Percentiles rank a stretch among this genome's conserved stretches.
phyloP scores from a whole-genome alignment of 805 yeast species.

The Metschnikowia cubensis region DNA sequence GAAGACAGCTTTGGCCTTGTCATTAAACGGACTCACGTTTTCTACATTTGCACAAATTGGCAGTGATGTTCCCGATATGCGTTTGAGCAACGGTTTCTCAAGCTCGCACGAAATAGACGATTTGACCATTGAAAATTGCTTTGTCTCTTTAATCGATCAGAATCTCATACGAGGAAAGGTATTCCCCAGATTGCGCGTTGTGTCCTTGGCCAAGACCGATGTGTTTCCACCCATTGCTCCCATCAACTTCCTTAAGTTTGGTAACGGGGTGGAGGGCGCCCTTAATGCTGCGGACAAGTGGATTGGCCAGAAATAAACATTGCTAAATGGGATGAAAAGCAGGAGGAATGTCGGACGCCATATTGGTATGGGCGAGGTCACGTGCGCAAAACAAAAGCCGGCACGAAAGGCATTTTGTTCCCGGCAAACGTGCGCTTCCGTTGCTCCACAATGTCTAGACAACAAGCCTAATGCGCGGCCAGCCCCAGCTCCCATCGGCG shows the following conservation, averaged over 20 bases:
- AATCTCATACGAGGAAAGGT: constrained; percentile 52
- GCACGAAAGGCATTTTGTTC: neutral
- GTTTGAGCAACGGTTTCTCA: neutral
- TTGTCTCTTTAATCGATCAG: constrained; percentile 50
- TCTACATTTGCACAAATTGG: constrained; percentile 7
- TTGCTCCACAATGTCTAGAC: neutral
- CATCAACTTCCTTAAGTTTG: constrained; percentile 19
- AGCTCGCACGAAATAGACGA: constrained; percentile 26
- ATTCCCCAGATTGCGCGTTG: constrained; percentile 35
- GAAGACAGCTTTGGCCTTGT: constrained; percentile 18
- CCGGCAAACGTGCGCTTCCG: neutral
- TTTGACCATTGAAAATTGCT: constrained; percentile 44
- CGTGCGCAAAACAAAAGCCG: neutral
- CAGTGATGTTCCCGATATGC: neutral
- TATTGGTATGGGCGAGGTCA: neutral
- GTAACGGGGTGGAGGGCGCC: constrained; percentile 14
- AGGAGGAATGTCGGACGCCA: neutral
- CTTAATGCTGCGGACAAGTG: constrained; percentile 14
- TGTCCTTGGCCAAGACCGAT: constrained; percentile 40
- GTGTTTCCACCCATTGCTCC: constrained; percentile 36
- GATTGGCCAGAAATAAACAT: constrained; percentile 10
- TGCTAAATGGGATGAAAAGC: neutral
- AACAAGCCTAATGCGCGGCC: neutral
- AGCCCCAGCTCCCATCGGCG: neutral
- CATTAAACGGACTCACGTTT: constrained; percentile 13